Percentiles rank a stretch among this genome's conserved stretches.
These are phyloP conservation scores for Tolypocladium sp. DNA, from an alignment of 2,329 filamentous ascomycete genomes.

Conservation along the genomic window DNA sequence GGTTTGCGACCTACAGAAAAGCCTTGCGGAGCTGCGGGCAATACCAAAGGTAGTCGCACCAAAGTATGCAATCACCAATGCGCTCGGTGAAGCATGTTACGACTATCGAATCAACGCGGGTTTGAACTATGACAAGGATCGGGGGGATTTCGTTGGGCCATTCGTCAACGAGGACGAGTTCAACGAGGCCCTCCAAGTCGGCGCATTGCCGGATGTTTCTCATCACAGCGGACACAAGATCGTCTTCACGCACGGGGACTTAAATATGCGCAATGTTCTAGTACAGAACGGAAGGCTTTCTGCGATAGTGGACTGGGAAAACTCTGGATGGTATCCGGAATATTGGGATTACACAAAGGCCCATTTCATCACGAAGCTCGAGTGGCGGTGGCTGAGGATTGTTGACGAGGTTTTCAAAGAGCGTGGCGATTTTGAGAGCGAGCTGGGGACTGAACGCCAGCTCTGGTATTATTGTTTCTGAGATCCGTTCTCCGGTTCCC, in stretches of 20 bases:
- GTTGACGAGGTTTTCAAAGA: too few species aligned
- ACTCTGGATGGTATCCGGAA: conserved; percentile 2
- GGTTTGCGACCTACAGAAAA: background rate
- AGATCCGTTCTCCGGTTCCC: too few species aligned
- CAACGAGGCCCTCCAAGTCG: background rate
- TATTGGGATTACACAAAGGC: conserved; percentile 1
- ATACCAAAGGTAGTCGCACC: background rate
- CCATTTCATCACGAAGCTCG: too few species aligned
- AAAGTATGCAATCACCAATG: background rate
- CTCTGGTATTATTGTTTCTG: too few species aligned
- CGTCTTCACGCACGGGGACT: too few species aligned
- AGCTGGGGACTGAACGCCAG: too few species aligned
- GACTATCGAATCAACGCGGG: background rate
- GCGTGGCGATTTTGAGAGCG: too few species aligned
- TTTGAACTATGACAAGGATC: background rate
- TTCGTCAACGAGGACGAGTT: background rate
- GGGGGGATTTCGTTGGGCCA: background rate
- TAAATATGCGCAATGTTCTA: too few species aligned
- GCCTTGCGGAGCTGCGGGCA: background rate
- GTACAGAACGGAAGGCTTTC: too few species aligned
- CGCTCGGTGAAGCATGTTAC: background rate
- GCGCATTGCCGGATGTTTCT: background rate
- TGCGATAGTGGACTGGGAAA: too few species aligned
- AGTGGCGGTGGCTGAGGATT: too few species aligned
- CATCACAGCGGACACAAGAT: background rate